Evolutionary conservation across 164 flowering plant species (phyloP), one percentile per base, ranked within the genome.

Genomic region (Tetrastigma voinierianum): DNA sequence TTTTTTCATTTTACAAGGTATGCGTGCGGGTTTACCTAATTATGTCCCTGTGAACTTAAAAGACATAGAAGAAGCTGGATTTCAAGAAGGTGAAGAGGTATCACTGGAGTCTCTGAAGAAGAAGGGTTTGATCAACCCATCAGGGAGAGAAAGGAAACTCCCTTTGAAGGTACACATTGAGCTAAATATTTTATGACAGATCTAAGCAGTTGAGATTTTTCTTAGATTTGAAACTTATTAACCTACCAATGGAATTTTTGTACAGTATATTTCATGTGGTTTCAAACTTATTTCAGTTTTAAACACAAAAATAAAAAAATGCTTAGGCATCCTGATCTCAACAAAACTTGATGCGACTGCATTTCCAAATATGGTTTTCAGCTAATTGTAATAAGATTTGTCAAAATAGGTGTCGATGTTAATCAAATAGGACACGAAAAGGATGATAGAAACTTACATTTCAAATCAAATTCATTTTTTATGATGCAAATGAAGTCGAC

Each of bases 111-210:
- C 94, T 47, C 78, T 95, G 81, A 95, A 89, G 87, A 21, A 72
- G 65, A 95, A 82, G 77, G 87, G 98, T 19, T 72, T 95, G 73
- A 92, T 95, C 67, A 92, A 92, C 55, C 99, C 99, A 69, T 89
- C 99, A 10, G 99, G 99, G 74, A 84, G 97, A 73, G 97, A 92
- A 77, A 87, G 97, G 72, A 87, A 23, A 48, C 92, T 95, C 32
- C 97, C 97, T 52, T 69, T 95, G 47, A 92, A 92, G 98, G 99
- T 90, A 81, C 20, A 14, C 12, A 44, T 55, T 32, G 40, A 32
- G 40, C 40, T 32, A 32, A 32, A 32, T 7, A 32, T 32, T 32
- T 32, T 32, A 32, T 2, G 6, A 32, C 40, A 32, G 40, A 32
- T 32, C 40, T 32, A 3, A 7, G 40, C 40, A 2, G 7, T 25